These are phyloP conservation scores for Gastrolobium villosum DNA, from an alignment of 306 rosid genomes.

Conservation along the genomic window DNA sequence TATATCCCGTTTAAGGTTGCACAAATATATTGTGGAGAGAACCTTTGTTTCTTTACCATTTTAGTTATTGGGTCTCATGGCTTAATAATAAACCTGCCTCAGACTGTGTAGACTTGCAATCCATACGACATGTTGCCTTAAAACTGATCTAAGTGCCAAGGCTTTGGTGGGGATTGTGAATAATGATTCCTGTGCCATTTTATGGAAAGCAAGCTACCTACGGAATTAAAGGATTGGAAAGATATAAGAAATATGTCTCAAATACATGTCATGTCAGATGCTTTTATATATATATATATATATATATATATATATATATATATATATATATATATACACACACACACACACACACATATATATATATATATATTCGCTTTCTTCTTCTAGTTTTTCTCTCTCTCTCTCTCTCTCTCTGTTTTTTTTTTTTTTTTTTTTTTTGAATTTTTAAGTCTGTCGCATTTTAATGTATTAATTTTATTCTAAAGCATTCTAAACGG, in stretches of 20 bases:
- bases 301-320: too few species aligned
- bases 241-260: neutral
- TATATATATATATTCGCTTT: too few species aligned
- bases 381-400: too few species aligned
- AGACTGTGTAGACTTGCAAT: neutral
- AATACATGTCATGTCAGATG: neutral
- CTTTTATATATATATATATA: neutral
- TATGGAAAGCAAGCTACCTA: neutral
- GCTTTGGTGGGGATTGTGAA: neutral
- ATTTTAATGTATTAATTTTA: neutral
- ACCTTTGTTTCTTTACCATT: neutral
- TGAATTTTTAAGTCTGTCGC: neutral
- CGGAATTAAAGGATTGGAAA: neutral
- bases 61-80: neutral
- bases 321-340: too few species aligned
- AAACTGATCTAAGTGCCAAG: neutral
- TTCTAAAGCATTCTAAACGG: neutral
- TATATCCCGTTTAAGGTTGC: conserved; percentile 5
- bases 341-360: too few species aligned
- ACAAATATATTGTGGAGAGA: neutral
- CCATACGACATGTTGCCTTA: neutral
- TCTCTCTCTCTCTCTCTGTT: too few species aligned
- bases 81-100: neutral
- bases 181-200: neutral
- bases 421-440: neutral